Evolutionary conservation across 139 green algal genomes (phyloP).

Genomic region (Coccomyxa sp.): DNA sequence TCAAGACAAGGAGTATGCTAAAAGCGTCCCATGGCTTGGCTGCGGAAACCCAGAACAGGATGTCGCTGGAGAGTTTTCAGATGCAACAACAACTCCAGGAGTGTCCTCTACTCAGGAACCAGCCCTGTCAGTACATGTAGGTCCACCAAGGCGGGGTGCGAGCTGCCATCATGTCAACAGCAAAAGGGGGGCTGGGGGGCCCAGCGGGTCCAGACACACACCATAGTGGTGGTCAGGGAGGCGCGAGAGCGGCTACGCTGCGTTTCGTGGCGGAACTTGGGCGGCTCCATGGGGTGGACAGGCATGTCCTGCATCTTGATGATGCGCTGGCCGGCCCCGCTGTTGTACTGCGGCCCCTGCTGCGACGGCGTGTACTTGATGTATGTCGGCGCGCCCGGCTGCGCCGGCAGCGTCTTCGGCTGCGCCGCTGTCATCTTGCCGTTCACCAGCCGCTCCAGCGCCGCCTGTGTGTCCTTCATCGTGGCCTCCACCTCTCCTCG

Average conservation of each 20-base stretch:
- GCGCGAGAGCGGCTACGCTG: too few species aligned
- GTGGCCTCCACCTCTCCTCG: constrained; percentile 50
- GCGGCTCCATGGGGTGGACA: constrained; percentile 92
- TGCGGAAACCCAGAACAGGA: too few species aligned
- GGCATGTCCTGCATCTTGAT: constrained; percentile 98
- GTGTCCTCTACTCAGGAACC: too few species aligned
- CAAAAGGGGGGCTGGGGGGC: too few species aligned
- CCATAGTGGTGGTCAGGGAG: background rate
- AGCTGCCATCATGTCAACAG: too few species aligned
- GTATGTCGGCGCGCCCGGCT: constrained; percentile 72
- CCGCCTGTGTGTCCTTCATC: constrained; percentile 59
- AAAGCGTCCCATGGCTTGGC: too few species aligned
- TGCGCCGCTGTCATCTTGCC: constrained; percentile 73
- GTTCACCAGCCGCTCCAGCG: constrained; percentile 66
- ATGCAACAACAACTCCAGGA: too few species aligned
- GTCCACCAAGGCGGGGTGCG: too few species aligned
- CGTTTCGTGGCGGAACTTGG: constrained; percentile 91
- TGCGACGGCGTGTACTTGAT: constrained; percentile 95
- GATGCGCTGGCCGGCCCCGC: constrained; percentile 79
- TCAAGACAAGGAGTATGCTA: too few species aligned
- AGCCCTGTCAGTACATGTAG: too few species aligned
- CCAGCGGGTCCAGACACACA: too few species aligned
- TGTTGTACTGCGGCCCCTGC: constrained; percentile 48
- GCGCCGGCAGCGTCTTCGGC: constrained; percentile 66
- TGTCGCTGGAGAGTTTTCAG: too few species aligned